Conservation (phyloP, 495 filamentous ascomycete species). For the Parachaetomium inaequale region DNA sequence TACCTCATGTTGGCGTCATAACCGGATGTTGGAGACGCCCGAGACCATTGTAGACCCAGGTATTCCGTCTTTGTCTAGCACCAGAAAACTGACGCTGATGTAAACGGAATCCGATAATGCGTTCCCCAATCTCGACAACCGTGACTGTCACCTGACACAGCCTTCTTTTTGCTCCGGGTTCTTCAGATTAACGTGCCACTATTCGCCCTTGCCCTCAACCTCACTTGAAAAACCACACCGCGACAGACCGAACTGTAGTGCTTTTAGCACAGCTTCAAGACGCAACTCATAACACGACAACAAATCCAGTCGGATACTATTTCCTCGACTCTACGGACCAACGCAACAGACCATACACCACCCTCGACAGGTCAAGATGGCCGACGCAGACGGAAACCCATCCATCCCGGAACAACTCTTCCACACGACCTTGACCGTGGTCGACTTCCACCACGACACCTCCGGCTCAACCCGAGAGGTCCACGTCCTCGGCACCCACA, state of each 20-base stretch:
- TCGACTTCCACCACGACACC: slow-evolving; percentile 33
- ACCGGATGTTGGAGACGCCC: background rate
- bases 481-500: slow-evolving; percentile 41
- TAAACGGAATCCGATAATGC: no score
- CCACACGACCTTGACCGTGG: slow-evolving; percentile 40
- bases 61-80: no score
- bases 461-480: slow-evolving; percentile 30
- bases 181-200: no score
- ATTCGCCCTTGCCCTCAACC: no score
- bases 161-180: no score
- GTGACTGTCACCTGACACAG: no score
- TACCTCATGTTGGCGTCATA: slow-evolving; percentile 18
- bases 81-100: no score
- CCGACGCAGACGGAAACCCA: background rate
- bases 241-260: no score
- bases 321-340: background rate
- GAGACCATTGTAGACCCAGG: background rate
- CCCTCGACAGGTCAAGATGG: background rate
- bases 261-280: no score
- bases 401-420: slow-evolving; percentile 33
- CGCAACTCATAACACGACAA: background rate
- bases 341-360: background rate
- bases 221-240: no score
- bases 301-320: background rate
- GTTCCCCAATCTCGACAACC: no score